Evolutionary conservation across 1,284 basidiomycete genomes (phyloP).

Genomic region (Sutorius eximius): DNA sequence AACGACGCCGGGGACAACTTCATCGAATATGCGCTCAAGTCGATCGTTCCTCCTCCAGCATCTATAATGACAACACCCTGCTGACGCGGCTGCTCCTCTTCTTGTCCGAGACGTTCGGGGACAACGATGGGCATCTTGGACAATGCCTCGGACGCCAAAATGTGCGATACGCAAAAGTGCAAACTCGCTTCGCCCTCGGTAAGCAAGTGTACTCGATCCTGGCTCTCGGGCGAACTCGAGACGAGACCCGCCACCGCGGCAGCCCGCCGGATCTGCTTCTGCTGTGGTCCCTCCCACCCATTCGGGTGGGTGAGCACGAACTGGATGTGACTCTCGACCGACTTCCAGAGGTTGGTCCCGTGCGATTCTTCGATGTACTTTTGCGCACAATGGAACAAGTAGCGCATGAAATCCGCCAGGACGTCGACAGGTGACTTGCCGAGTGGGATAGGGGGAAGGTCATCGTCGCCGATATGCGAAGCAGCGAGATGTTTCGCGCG

Average conservation of each 20-base stretch:
- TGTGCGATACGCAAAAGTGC: slow-evolving; percentile 45
- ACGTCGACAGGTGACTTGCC: slow-evolving; percentile 49
- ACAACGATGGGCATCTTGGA: slow-evolving; percentile 31
- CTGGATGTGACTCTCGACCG: slow-evolving; percentile 35
- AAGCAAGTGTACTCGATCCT: slow-evolving; percentile 42
- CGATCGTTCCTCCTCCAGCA: slow-evolving; percentile 58
- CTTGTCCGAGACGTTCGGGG: slow-evolving; percentile 11
- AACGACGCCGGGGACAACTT: slow-evolving; percentile 33
- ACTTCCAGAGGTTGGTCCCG: slow-evolving; percentile 41
- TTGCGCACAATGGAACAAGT: slow-evolving; percentile 46
- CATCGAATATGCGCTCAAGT: slow-evolving; percentile 50
- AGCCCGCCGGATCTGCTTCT: slow-evolving; percentile 40
- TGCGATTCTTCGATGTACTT: slow-evolving; percentile 52
- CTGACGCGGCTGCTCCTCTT: slow-evolving; percentile 29
- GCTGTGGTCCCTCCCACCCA: slow-evolving; percentile 46
- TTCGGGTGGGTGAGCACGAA: slow-evolving; percentile 45
- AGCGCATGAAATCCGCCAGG: slow-evolving; percentile 53
- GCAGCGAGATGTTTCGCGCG: slow-evolving; percentile 39
- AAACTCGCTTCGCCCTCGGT: slow-evolving; percentile 54
- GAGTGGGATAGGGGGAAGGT: slow-evolving; percentile 46
- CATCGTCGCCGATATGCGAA: slow-evolving; percentile 26
- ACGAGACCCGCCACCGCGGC: slow-evolving; percentile 37
- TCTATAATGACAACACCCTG: slow-evolving; percentile 53
- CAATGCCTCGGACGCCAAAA: slow-evolving; percentile 36
- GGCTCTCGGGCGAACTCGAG: slow-evolving; percentile 28